A percentile compares a stretch with the other conserved stretches of the same genome.
These are phyloP conservation scores for Magnaporthiopsis incrustans DNA, from an alignment of 2,329 filamentous ascomycete species.

Conservation along the genomic window DNA sequence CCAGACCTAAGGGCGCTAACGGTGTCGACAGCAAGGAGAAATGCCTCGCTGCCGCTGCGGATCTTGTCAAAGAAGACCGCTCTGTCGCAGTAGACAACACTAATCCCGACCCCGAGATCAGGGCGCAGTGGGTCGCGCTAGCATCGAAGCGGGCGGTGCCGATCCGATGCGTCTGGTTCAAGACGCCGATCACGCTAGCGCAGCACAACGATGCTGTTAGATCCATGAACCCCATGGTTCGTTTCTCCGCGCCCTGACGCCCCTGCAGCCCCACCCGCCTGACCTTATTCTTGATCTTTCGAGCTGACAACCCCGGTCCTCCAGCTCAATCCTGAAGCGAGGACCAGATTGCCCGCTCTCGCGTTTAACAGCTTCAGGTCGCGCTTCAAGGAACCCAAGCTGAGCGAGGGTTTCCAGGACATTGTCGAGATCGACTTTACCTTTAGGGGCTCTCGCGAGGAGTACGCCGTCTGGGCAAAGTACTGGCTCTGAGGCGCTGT, in stretches of 20 bases:
- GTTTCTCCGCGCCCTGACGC: constrained; percentile 72
- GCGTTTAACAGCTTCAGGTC: constrained; percentile 72
- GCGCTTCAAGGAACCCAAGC: constrained; percentile 63
- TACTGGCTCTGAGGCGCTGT: constrained; percentile 61
- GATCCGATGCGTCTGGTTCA: constrained; percentile 82
- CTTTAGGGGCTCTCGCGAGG: constrained; percentile 62
- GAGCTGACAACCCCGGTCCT: background rate
- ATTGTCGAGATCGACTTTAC: constrained; percentile 67
- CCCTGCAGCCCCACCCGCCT: constrained; percentile 55
- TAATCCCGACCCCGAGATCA: constrained; percentile 74
- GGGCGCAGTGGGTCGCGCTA: constrained; percentile 70
- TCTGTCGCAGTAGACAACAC: constrained; percentile 87
- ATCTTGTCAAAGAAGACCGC: constrained; percentile 53
- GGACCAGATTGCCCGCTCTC: constrained; percentile 63
- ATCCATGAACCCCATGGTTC: constrained; percentile 47
- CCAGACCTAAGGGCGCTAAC: constrained; percentile 7
- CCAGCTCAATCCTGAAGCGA: constrained; percentile 74
- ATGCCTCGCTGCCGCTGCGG: constrained; percentile 64
- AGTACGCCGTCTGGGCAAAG: constrained; percentile 63
- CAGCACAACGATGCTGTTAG: constrained; percentile 86
- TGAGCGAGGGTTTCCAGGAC: constrained; percentile 77
- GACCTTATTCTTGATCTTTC: constrained; percentile 66
- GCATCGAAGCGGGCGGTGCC: constrained; percentile 63
- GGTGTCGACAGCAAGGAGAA: constrained; percentile 40
- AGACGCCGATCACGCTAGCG: constrained; percentile 57